Percentiles rank a stretch among this genome's conserved stretches.
These are phyloP conservation scores for Chimonanthus salicifolius DNA, from an alignment of 164 flowering plant species.

Conservation along the genomic window DNA sequence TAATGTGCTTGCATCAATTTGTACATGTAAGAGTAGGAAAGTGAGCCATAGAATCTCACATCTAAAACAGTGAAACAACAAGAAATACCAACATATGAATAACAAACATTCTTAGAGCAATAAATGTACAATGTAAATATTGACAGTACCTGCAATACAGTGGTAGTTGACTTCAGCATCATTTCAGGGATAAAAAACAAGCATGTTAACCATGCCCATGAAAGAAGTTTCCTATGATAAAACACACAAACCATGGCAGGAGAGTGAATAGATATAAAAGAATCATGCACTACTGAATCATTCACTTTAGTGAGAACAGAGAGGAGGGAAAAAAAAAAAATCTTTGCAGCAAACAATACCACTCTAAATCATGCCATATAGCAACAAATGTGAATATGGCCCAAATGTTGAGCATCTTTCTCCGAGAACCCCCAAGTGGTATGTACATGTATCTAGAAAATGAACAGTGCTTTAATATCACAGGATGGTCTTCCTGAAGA, in stretches of 20 bases:
- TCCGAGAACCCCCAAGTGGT: slow-evolving; percentile 90
- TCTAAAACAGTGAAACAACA: no score
- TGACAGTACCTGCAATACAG: slow-evolving; percentile 48
- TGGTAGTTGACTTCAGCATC: slow-evolving; percentile 65
- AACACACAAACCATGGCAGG: slow-evolving; percentile 5
- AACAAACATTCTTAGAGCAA: not conserved
- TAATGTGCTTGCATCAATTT: no score
- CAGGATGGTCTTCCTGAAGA: not conserved
- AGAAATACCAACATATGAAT: no score
- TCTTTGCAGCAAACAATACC: slow-evolving; percentile 40
- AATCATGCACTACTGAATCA: not conserved
- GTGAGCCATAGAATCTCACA: no score
- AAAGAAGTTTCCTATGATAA: slow-evolving; percentile 81
- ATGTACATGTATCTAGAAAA: slow-evolving; percentile 80
- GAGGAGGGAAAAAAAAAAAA: slow-evolving; percentile 4
- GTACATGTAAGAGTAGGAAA: no score
- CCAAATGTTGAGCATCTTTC: slow-evolving; percentile 86
- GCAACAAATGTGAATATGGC: slow-evolving; percentile 98
- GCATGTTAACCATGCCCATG: slow-evolving; percentile 99
- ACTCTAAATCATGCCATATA: slow-evolving; percentile 95
- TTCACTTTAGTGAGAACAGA: not conserved
- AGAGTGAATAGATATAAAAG: not conserved
- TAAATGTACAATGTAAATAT: no score
- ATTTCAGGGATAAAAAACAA: slow-evolving; percentile 85
- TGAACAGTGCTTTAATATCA: not conserved